Evolutionary conservation across 495 filamentous ascomycete species (phyloP).

Genomic region (Penicillium subrubescens): DNA sequence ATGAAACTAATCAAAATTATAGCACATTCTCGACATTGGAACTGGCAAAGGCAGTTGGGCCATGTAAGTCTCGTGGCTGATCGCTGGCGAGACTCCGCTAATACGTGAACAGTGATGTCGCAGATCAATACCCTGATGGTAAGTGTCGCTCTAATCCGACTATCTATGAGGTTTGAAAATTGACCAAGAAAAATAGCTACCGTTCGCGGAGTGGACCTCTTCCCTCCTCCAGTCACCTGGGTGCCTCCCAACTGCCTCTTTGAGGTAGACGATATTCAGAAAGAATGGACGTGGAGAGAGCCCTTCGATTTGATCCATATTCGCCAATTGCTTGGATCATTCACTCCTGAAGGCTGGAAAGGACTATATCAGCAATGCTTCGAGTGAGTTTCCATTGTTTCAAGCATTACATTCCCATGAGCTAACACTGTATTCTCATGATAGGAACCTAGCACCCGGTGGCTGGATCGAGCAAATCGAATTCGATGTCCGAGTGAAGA

Average conservation of each 20-base stretch:
- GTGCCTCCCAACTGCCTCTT: slow-evolving; percentile 25
- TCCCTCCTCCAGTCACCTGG: slow-evolving; percentile 28
- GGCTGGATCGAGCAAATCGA: slow-evolving; percentile 60
- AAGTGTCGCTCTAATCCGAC: not conserved
- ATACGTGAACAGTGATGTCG: slow-evolving; percentile 20
- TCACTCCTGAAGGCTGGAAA: slow-evolving; percentile 30
- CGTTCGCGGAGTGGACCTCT: slow-evolving; percentile 28
- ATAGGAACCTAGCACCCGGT: slow-evolving; percentile 43
- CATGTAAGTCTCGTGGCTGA: slow-evolving; percentile 14
- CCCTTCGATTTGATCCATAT: slow-evolving; percentile 37
- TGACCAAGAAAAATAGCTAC: slow-evolving; percentile 12
- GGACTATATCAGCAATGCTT: slow-evolving; percentile 31
- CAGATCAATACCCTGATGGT: slow-evolving; percentile 24
- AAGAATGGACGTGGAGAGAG: slow-evolving; percentile 34
- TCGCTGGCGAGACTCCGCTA: not conserved
- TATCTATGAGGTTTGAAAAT: not conserved
- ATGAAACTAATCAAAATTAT: not conserved
- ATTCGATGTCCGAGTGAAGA: slow-evolving; percentile 35
- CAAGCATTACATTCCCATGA: not conserved
- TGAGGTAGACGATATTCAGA: slow-evolving; percentile 24
- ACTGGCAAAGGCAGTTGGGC: slow-evolving; percentile 29
- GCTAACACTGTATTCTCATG: not conserved
- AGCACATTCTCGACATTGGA: slow-evolving; percentile 24
- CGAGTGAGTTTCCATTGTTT: slow-evolving; percentile 11
- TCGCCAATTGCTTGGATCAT: slow-evolving; percentile 27